Conservation (phyloP, 192 early-diverging fungal species). For the Chytriomyces hyalinus region DNA sequence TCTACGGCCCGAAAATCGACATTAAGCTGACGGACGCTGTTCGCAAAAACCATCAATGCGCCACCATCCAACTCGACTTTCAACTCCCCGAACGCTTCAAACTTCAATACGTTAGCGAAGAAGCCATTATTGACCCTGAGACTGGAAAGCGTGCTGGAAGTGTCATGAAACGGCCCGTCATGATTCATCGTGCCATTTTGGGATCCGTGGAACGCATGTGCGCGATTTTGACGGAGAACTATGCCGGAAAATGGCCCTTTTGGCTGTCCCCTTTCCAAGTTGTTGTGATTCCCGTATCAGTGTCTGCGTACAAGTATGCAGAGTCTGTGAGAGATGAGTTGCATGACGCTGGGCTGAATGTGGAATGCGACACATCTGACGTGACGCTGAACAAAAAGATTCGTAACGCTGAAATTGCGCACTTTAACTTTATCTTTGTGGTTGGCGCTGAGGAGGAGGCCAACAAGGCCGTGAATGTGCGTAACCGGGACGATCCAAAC, state of each 20-base stretch:
- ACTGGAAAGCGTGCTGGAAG: constrained; percentile 50
- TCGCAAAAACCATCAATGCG: constrained; percentile 89
- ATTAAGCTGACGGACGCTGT: constrained; percentile 94
- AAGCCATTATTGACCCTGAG: constrained; percentile 44
- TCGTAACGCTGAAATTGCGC: constrained; percentile 87
- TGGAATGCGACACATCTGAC: constrained; percentile 83
- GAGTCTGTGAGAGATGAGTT: constrained; percentile 72
- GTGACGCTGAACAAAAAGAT: constrained; percentile 96
- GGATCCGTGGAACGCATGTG: constrained; percentile 94
- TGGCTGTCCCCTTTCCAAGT: constrained; percentile 96
- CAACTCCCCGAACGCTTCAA: constrained; percentile 93
- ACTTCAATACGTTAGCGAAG: constrained; percentile 83
- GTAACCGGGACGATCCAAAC: constrained; percentile 78
- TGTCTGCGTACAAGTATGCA: constrained; percentile 80
- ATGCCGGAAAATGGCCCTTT: constrained; percentile 96
- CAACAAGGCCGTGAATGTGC: constrained; percentile 82
- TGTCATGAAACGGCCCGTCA: constrained; percentile 81
- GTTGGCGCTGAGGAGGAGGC: constrained; percentile 85
- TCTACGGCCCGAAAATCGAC: constrained; percentile 99
- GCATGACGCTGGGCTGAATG: constrained; percentile 75
- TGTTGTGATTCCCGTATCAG: constrained; percentile 85
- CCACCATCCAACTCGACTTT: constrained; percentile 98
- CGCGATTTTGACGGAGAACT: constrained; percentile 94
- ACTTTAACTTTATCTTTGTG: constrained; percentile 96
- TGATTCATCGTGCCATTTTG: constrained; percentile 97